Percentiles rank a stretch among this genome's conserved stretches.
These are phyloP conservation scores for Pythium chondricola DNA, from an alignment of 352 stramenopile genomes.

Conservation along the genomic window DNA sequence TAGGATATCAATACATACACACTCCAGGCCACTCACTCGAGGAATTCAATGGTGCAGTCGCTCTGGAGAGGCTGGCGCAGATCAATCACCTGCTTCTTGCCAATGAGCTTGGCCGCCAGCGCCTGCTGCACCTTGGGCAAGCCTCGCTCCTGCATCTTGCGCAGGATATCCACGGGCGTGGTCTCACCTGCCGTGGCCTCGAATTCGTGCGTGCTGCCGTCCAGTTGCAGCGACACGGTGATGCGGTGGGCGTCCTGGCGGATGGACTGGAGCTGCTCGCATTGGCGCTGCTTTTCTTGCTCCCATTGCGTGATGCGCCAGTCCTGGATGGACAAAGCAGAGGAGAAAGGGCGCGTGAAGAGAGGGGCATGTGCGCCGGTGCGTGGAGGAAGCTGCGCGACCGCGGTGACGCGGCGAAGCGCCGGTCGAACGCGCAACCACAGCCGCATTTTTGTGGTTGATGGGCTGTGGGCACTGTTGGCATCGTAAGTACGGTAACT, in stretches of 20 bases:
- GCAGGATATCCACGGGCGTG: constrained; percentile 58
- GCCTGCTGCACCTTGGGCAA: constrained; percentile 58
- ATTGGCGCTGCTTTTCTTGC: constrained; percentile 43
- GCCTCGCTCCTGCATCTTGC: constrained; percentile 40
- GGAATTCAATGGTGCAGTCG: constrained; percentile 42
- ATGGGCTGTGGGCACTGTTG: no score
- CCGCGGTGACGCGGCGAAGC: constrained; percentile 4
- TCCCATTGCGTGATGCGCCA: constrained; percentile 47
- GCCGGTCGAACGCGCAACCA: constrained; percentile 9
- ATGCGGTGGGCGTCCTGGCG: constrained; percentile 25
- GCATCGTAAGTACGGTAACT: no score
- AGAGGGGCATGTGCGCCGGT: not conserved
- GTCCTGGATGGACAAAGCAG: constrained; percentile 31
- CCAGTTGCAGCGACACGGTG: constrained; percentile 35
- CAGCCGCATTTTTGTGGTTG: constrained; percentile 3
- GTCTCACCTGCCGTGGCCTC: constrained; percentile 31
- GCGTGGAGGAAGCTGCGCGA: not conserved
- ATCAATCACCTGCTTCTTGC: constrained; percentile 40
- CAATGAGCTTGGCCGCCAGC: constrained; percentile 39
- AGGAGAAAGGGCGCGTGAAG: constrained; percentile 3
- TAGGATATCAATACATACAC: not conserved
- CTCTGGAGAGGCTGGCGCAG: constrained; percentile 36
- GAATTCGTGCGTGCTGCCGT: constrained; percentile 29
- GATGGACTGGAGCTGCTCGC: constrained; percentile 15
- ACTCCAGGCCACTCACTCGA: constrained; percentile 40